Evolutionary conservation across 2,329 filamentous ascomycete species (phyloP), one percentile per base, ranked within the genome.

Genomic region (Pseudocercospora fuligena): DNA sequence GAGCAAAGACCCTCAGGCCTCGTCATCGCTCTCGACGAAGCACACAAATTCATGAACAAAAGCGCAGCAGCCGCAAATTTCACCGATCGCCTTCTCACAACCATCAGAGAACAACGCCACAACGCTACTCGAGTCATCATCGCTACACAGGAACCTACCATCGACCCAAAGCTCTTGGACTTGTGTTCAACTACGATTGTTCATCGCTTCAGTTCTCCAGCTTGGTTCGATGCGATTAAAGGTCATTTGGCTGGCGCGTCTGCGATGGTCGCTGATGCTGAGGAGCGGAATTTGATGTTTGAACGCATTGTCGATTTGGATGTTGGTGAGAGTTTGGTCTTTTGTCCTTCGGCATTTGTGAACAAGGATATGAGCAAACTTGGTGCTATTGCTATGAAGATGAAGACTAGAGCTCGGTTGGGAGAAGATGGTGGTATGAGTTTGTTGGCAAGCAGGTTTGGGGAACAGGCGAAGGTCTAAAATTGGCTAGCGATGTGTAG

Each of bases 91-190:
- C 80, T 94, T 0, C 80, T 92, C 0, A 81, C 83, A 0, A 85
- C 86, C 0, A 90, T 94, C 69, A 86, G 91, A 0, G 82, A 90
- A 19, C 91, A 94, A 76, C 87, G 91, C 0, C 92, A 94, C 73
- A 78, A 88, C 0, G 91, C 85, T 0, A 83, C 86, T 0, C 85
- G 91, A 0, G 82, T 93, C 4, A 75, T 94, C 49, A 89, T 94
- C 33, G 89, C 90, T 0, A 94, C 91, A 0, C 91, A 95, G 74
- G 92, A 94, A 72, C 92, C 91, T 0, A 92, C 90, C 0, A 83
- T 94, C 3, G 89, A 89, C 0, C 87, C 88, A 0, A 83, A 84
- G 16, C 83, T 95, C 0, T 82, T 94, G 0, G 90, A 92, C 61
- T 81, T 94, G 0, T 93, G 89, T 76, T 89, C 87, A 0, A 80